Conservation (phyloP, 1,284 basidiomycete species). For the Microbotryum saponariae region DNA sequence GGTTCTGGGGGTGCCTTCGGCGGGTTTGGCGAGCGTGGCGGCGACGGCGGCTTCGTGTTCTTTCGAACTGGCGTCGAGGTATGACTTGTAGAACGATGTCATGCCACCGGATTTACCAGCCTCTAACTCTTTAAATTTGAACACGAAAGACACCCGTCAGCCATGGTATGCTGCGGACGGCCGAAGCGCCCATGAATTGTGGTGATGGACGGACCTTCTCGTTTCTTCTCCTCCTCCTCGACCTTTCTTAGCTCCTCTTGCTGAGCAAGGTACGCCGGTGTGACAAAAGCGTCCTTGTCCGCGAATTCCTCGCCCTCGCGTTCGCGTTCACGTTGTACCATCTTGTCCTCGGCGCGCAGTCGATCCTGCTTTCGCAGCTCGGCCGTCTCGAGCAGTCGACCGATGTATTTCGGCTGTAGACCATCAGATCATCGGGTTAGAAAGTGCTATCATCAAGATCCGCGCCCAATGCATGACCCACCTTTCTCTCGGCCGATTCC, state of each 20-base stretch:
- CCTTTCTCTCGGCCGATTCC: constrained; percentile 55
- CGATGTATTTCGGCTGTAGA: constrained; percentile 86
- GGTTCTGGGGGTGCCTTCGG: constrained; percentile 1
- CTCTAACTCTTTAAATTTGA: constrained; percentile 19
- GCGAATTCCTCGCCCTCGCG: constrained; percentile 86
- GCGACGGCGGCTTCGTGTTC: constrained; percentile 75
- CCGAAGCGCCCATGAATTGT: neutral
- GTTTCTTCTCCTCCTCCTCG: constrained; percentile 78
- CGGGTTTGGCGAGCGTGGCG: constrained; percentile 47
- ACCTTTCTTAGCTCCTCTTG: constrained; percentile 83
- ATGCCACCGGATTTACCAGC: constrained; percentile 51
- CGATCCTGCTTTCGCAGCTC: constrained; percentile 79
- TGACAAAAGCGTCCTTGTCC: constrained; percentile 95
- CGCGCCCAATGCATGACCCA: constrained; percentile 35
- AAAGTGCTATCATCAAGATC: neutral
- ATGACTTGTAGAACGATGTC: constrained; percentile 74
- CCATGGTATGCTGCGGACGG: neutral
- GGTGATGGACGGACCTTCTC: constrained; percentile 57
- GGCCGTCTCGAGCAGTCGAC: constrained; percentile 69
- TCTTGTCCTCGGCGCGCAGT: constrained; percentile 94
- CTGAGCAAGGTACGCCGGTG: constrained; percentile 93
- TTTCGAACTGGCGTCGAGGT: constrained; percentile 71
- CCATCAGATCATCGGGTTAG: neutral
- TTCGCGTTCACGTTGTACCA: constrained; percentile 88
- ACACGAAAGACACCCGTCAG: neutral